Evolutionary conservation across 805 yeast species (phyloP).

Genomic region (Dipodascus albidus): DNA sequence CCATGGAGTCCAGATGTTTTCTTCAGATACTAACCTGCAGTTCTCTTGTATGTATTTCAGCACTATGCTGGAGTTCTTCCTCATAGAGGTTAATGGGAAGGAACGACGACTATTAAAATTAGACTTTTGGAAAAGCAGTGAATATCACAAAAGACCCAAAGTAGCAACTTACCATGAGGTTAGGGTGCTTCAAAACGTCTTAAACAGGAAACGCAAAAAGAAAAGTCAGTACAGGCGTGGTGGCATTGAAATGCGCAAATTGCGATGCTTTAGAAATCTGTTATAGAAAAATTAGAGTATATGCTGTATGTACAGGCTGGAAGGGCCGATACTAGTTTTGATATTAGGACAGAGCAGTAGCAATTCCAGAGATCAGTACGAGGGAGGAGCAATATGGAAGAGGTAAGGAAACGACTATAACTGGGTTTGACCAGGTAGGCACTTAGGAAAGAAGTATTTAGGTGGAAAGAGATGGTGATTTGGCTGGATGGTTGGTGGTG

Average conservation of each 20-base stretch:
- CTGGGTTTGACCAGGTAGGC: too few species aligned
- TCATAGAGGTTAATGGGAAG: constrained; percentile 70
- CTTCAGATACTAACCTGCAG: constrained; percentile 45
- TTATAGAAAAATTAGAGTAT: neutral
- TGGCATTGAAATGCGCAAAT: neutral
- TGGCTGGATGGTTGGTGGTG: neutral
- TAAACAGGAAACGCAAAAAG: neutral
- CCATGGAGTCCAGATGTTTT: neutral
- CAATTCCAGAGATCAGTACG: neutral
- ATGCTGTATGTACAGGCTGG: neutral
- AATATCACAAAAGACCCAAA: neutral
- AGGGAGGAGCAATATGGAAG: neutral
- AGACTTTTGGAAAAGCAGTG: neutral
- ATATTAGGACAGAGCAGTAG: neutral
- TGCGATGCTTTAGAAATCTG: neutral
- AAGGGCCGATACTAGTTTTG: neutral
- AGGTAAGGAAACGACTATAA: too few species aligned
- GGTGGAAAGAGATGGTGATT: neutral
- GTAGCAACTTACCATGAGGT: neutral
- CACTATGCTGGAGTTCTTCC: constrained; percentile 55
- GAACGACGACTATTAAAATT: constrained; percentile 43
- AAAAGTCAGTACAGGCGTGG: neutral
- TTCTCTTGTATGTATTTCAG: constrained; percentile 86
- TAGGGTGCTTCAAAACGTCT: neutral
- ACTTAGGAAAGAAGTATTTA: neutral